These are phyloP conservation scores for Phytophthora aleatoria DNA, from an alignment of 352 stramenopile species.

Conservation along the genomic window DNA sequence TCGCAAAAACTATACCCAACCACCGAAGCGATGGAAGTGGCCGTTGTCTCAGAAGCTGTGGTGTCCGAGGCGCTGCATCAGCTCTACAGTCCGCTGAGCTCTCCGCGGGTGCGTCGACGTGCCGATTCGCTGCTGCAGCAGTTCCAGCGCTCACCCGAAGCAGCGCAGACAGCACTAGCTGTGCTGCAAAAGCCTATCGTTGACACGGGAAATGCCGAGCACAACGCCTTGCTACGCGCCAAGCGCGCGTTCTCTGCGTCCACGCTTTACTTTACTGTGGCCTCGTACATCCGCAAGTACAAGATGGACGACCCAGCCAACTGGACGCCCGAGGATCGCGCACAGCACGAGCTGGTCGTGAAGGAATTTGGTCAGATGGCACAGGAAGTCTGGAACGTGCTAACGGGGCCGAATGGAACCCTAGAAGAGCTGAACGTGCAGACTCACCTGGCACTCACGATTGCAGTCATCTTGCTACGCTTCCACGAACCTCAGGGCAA, in stretches of 20 bases:
- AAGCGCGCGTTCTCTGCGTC: conserved; percentile 75
- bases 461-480: conserved; percentile 76
- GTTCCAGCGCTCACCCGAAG: conserved; percentile 78
- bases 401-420: conserved; percentile 60
- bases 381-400: conserved; percentile 77
- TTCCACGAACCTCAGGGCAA: conserved; percentile 71
- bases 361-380: conserved; percentile 69
- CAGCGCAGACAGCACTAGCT: conserved; percentile 52
- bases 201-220: conserved; percentile 30
- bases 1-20: conserved; percentile 19
- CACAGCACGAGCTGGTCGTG: conserved; percentile 56
- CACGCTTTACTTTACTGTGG: conserved; percentile 73
- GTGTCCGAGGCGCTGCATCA: conserved; percentile 72
- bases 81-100: conserved; percentile 74
- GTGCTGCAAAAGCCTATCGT: conserved; percentile 63
- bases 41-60: conserved; percentile 34
- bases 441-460: conserved; percentile 73
- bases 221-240: conserved; percentile 41
- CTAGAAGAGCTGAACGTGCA: conserved; percentile 68
- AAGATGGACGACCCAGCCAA: conserved; percentile 60
- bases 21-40: conserved; percentile 45
- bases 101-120: conserved; percentile 64
- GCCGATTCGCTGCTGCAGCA: conserved; percentile 77
- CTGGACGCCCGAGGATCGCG: conserved; percentile 58
- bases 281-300: conserved; percentile 74